Evolutionary conservation across 768 basidiomycete species (phyloP), one percentile per base, ranked within the genome.

Genomic region (Asterophora lycoperdoides): DNA sequence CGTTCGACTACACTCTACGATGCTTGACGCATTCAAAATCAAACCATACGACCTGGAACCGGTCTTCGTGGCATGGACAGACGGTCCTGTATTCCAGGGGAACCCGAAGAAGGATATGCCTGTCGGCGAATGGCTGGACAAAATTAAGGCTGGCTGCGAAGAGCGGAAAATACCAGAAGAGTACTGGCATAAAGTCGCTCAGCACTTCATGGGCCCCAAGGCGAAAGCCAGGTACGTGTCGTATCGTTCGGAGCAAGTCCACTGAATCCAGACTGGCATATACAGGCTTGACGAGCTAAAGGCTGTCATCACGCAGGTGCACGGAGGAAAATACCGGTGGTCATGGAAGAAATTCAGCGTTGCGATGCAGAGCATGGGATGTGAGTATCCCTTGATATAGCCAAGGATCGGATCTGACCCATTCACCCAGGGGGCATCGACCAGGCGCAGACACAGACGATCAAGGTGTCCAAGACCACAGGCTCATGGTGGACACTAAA

Each of bases 301-400:
- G 66, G 76, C 76, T 37, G 84, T 90, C 49, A 78, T 90, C 70
- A 70, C 76, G 34, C 79, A 86, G 60, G 77, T 90, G 54, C 78
- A 89, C 52, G 87, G 85, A 9, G 85, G 85, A 11, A 83, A 80
- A 56, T 89, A 89, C 60, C 73, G 79, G 42, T 90, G 88, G 88
- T 83, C 77, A 53, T 90, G 88, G 88, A 86, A 88, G 69, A 86
- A 80, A 57, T 90, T 84, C 69, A 81, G 76, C 66, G 72, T 85
- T 45, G 88, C 87, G 3, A 83, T 90, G 79, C 68, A 74, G 50
- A 89, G 80, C 63, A 86, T 90, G 85, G 84, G 86, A 38, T 89
- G 88, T 89, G 58, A 64, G 88, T 76, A 34, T 26, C 26, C 23
- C 35, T 35, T 19, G 39, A 33, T 49, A 28, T 34, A 34, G 41